Conservation (phyloP, 805 yeast genomes). For the Saccharomycopsis sp. region DNA sequence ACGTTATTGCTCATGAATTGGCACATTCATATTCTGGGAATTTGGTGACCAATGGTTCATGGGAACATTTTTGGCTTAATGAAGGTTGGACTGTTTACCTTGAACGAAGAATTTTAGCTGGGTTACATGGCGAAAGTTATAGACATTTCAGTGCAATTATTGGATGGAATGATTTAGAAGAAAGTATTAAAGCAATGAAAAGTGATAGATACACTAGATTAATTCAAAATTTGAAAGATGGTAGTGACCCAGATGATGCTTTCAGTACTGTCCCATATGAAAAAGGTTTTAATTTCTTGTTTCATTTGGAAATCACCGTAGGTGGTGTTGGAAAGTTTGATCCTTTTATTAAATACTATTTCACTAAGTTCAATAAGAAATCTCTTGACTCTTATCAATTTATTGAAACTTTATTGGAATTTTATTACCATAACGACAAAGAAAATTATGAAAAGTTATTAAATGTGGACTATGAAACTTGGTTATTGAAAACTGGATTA, state of each 20-base stretch:
- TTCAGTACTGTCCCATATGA: conserved; percentile 87
- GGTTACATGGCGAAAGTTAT: conserved; percentile 67
- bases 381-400: conserved; percentile 81
- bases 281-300: conserved; percentile 77
- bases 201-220: conserved; percentile 56
- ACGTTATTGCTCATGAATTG: conserved; percentile 87
- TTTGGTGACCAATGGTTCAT: conserved; percentile 80
- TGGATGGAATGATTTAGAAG: conserved; percentile 80
- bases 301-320: conserved; percentile 60
- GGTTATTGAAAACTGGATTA: conserved; percentile 79
- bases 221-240: conserved; percentile 63
- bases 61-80: conserved; percentile 93
- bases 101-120: conserved; percentile 76
- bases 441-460: conserved; percentile 40
- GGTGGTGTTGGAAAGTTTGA: conserved; percentile 66
- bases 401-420: conserved; percentile 66
- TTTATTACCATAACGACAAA: conserved; percentile 35
- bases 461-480: conserved; percentile 77
- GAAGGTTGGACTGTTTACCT: conserved; percentile 96
- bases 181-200: conserved; percentile 60
- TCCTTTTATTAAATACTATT: conserved; percentile 74
- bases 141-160: conserved; percentile 79
- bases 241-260: conserved; percentile 82
- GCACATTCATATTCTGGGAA: conserved; percentile 94
- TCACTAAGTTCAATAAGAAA: conserved; percentile 56